Base-by-base conservation (phyloP, 495 filamentous ascomycete genomes). In the Daldinia childiae region DNA sequence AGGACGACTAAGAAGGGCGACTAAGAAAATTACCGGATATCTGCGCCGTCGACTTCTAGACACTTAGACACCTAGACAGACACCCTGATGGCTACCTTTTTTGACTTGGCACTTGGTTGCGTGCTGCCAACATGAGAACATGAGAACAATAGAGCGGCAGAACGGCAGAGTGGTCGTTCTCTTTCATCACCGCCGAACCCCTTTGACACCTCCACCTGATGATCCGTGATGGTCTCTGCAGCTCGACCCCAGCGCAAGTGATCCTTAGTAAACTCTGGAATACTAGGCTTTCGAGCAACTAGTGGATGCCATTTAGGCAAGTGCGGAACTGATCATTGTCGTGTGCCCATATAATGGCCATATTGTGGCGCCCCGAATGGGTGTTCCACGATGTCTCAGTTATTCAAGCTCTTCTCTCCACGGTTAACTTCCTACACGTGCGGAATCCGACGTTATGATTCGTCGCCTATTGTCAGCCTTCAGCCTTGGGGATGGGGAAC, bases 371-470 rank as follows among this genome's bases (percentile, higher is more conserved):
- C 66, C 27, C 29, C 15, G 38, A 30, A 30, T 34, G 30, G 26
- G 26, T 66, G 55, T 50, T 43, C 41, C n/a, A 64, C 64, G 71
- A 73, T 69, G 71, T 74, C 64, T 68, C 52, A 69, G 39, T 67
- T 67, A 39, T 21, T 41, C 45, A 38, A 69, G 60, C 65, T 73
- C 38, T 6, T 21, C 56, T 73, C 66, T 73, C 71, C 51, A 62
- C 71, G 65, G 69, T 66, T 73, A 58, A 72, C 64, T 50, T 38
- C 52, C 52, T 67, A 76, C 75, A 77, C 75, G 75, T 77, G 75
- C 70, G 68, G 36, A 58, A 75, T 73, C 62, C 39, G 4, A 60
- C 62, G 57, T 26, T 69, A 58, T 75, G 75, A 77, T 77, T 77
- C 75, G 75, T 66, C 62, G 71, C 66, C 66, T 68, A 69, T 52